Percentiles rank a stretch among this genome's conserved stretches.
phyloP scores from a whole-genome alignment of 192 early-diverging fungal species.

The Gryganskiella cystojenkinii region DNA sequence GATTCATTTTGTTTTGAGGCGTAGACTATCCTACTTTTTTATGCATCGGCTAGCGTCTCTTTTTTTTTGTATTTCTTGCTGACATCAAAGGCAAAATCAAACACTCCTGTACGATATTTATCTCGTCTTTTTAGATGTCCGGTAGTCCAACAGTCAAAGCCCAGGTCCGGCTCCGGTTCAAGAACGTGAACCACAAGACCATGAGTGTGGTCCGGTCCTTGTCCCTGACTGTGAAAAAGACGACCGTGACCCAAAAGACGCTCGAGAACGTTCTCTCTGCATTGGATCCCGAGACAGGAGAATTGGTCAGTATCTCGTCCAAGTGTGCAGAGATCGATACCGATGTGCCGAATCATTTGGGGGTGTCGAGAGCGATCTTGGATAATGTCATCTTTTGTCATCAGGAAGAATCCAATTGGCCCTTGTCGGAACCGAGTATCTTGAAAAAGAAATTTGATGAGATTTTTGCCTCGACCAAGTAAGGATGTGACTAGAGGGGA shows the following conservation, averaged over 20 bases:
- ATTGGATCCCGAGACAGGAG: slow-evolving; percentile 63
- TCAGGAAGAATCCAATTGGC: slow-evolving; percentile 99
- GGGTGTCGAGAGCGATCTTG: slow-evolving; percentile 90
- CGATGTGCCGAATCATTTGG: slow-evolving; percentile 85
- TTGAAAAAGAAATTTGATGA: slow-evolving; percentile 99
- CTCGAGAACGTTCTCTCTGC: slow-evolving; percentile 80
- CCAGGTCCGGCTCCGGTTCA: slow-evolving; percentile 90
- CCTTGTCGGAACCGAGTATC: slow-evolving; percentile 84
- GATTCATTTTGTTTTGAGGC: neutral
- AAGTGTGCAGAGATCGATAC: slow-evolving; percentile 89
- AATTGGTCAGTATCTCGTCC: slow-evolving; percentile 77
- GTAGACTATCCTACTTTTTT: too few relatives aligned
- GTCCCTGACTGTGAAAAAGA: slow-evolving; percentile 75
- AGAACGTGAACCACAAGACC: slow-evolving; percentile 75
- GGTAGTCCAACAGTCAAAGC: slow-evolving; percentile 87
- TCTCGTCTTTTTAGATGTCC: slow-evolving; percentile 61
- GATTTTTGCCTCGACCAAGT: slow-evolving; percentile 93
- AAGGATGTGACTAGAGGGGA: too few relatives aligned
- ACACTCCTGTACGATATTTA: too few relatives aligned
- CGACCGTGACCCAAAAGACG: slow-evolving; percentile 70
- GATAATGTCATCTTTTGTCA: slow-evolving; percentile 99
- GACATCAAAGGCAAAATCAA: too few relatives aligned
- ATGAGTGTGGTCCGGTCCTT: slow-evolving; percentile 85
- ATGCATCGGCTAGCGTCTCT: too few relatives aligned
- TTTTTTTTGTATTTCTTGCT: neutral